phyloP scores from a whole-genome alignment of 2,329 filamentous ascomycete genomes.

The Hysterium pulicare region DNA sequence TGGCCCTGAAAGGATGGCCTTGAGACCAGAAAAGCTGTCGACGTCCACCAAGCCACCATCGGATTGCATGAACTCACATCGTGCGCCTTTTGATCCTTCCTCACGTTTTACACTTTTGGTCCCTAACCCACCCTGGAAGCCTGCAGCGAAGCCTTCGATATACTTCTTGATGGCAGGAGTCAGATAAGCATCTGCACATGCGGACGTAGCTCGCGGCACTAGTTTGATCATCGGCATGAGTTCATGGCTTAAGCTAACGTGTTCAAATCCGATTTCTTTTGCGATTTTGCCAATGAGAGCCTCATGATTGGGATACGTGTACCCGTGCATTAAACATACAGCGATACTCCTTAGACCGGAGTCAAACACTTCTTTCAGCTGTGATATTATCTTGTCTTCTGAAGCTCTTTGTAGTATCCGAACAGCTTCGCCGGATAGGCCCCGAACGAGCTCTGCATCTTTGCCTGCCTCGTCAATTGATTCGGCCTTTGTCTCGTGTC shows the following conservation, averaged over 20 bases:
- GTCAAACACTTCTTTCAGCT: slow-evolving; percentile 66
- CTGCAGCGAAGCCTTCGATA: slow-evolving; percentile 70
- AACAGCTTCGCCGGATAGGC: slow-evolving; percentile 71
- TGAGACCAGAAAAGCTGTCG: slow-evolving; percentile 76
- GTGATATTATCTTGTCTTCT: slow-evolving; percentile 53
- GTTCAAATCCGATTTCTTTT: slow-evolving; percentile 73
- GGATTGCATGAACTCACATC: slow-evolving; percentile 95
- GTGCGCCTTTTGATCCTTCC: slow-evolving; percentile 62
- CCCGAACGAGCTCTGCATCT: slow-evolving; percentile 61
- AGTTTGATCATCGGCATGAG: slow-evolving; percentile 89
- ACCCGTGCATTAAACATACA: slow-evolving; percentile 88
- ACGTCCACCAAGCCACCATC: slow-evolving; percentile 72
- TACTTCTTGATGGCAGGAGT: slow-evolving; percentile 78
- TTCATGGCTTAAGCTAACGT: slow-evolving; percentile 77
- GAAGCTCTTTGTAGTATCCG: slow-evolving; percentile 64
- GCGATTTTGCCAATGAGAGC: slow-evolving; percentile 72
- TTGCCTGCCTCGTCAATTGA: slow-evolving; percentile 45
- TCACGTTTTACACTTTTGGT: slow-evolving; percentile 69
- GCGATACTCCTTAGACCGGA: slow-evolving; percentile 76
- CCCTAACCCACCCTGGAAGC: slow-evolving; percentile 78
- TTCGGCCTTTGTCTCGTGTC: slow-evolving; percentile 55
- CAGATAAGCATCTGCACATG: slow-evolving; percentile 76
- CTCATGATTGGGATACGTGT: slow-evolving; percentile 87
- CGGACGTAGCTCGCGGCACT: slow-evolving; percentile 70
- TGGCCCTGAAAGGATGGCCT: slow-evolving; percentile 82